Percentiles rank a stretch among this genome's conserved stretches.
phyloP scores from a whole-genome alignment of 108 stramenopile species.

The Fragilariopsis cylindrus region DNA sequence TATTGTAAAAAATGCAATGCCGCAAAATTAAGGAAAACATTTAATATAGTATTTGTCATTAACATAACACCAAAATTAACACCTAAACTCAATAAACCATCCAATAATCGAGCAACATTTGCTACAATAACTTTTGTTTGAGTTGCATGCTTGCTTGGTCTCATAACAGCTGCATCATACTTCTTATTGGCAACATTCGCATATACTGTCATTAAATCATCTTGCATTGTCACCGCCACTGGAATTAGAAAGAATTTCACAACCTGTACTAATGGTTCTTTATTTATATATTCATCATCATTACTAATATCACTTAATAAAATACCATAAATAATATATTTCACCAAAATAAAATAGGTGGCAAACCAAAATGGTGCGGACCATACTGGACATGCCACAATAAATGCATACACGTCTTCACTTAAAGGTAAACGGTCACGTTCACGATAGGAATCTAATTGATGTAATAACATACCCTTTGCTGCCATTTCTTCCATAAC shows the following conservation, averaged over 20 bases:
- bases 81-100: slow-evolving; percentile 10
- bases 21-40: slow-evolving; percentile 66
- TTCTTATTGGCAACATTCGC: slow-evolving; percentile 7
- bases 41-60: slow-evolving; percentile 40
- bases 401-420: slow-evolving; percentile 1
- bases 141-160: neutral
- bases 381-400: neutral
- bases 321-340: neutral
- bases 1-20: slow-evolving; percentile 61
- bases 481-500: neutral
- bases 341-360: neutral
- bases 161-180: neutral
- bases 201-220: slow-evolving; percentile 21
- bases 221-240: slow-evolving; percentile 17
- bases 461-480: neutral
- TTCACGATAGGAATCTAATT: too few species aligned
- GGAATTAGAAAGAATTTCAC: slow-evolving; percentile 13
- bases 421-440: neutral
- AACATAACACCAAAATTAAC: slow-evolving; percentile 53
- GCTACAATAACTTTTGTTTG: neutral
- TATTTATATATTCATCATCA: neutral
- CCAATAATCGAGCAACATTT: neutral
- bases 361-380: neutral
- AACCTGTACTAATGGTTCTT: neutral
- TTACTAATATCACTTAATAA: neutral